Base-by-base conservation (phyloP, 2,329 filamentous ascomycete species). In the Dactylonectria estremocensis region DNA sequence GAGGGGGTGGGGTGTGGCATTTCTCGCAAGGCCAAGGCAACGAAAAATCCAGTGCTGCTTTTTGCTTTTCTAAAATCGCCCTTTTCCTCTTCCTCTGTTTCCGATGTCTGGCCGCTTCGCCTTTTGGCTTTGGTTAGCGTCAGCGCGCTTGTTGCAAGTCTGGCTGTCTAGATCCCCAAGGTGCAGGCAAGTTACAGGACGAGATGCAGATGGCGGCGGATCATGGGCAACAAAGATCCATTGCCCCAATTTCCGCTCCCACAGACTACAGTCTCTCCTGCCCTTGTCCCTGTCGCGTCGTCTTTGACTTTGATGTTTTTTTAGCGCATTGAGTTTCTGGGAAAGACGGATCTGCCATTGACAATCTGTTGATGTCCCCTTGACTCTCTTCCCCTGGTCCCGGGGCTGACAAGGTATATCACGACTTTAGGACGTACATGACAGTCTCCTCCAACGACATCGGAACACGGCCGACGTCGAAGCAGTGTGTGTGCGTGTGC, bases 11-110 rank as follows among this genome's bases (percentile, higher is more conserved):
- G 24, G 74, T 64, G 72, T 71, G 68, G 61, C 24, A 53, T 67
- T 73, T 68, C 57, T 70, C 49, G 53, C 49, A 24, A 28, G 24
- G 64, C 50, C 22, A 61, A 62, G 61, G 40, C 16, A 57, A 28
- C 24, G 24, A 49, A 65, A 66, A 76, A 79, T 78, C 78, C 74
- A 77, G 75, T 74, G 78, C 78, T 78, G 78, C 78, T 78, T 80
- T 78, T 77, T 69, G 69, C 71, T 71, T 45, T 57, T n/a, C 22
- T 52, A 28, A 28, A 28, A 28, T 16, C 48, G 48, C 55, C 24
- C 61, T n/a, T 49, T 50, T 49, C 46, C 55, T 45, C 46, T 50
- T 24, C 14, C 14, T 14, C 53, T 50, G 57, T 40, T 55, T 46
- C 40, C 16, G 40, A 14, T 7, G 5, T 18, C 40, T n/a, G 49